These are phyloP conservation scores for Populus alba DNA, from an alignment of 345 rosid species.

Conservation along the genomic window DNA sequence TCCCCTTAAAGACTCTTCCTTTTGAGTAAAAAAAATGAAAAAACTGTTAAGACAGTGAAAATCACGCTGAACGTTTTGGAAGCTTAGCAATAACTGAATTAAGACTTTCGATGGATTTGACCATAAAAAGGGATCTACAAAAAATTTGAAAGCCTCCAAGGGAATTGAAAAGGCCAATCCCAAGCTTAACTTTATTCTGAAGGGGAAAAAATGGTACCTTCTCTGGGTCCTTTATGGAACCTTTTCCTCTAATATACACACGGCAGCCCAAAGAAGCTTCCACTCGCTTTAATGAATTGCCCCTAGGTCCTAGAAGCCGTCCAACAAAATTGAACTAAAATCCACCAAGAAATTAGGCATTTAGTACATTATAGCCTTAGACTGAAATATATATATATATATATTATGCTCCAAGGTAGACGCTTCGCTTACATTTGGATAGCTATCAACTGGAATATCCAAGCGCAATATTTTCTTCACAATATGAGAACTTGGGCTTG, in stretches of 20 bases:
- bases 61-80: neutral
- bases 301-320: slow-evolving; percentile 92
- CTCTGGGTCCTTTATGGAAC: slow-evolving; percentile 26
- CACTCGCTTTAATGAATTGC: slow-evolving; percentile 92
- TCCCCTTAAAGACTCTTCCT: slow-evolving; percentile 27
- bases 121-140: neutral
- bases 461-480: slow-evolving; percentile 86
- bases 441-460: slow-evolving; percentile 94
- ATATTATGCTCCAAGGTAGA: neutral
- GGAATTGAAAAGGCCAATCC: neutral
- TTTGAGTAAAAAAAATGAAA: neutral
- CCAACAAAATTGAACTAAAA: slow-evolving; percentile 92
- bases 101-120: neutral
- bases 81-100: neutral
- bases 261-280: slow-evolving; percentile 33
- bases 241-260: slow-evolving; percentile 24
- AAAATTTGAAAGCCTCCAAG: too few relatives aligned
- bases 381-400: neutral
- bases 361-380: neutral
- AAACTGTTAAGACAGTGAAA: neutral
- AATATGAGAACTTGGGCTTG: slow-evolving; percentile 82
- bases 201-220: slow-evolving; percentile 7
- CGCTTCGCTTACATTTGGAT: slow-evolving; percentile 54
- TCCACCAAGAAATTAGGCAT: slow-evolving; percentile 11
- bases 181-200: neutral